phyloP scores from a whole-genome alignment of 306 rosid species.

The Cucumis cinereus region DNA sequence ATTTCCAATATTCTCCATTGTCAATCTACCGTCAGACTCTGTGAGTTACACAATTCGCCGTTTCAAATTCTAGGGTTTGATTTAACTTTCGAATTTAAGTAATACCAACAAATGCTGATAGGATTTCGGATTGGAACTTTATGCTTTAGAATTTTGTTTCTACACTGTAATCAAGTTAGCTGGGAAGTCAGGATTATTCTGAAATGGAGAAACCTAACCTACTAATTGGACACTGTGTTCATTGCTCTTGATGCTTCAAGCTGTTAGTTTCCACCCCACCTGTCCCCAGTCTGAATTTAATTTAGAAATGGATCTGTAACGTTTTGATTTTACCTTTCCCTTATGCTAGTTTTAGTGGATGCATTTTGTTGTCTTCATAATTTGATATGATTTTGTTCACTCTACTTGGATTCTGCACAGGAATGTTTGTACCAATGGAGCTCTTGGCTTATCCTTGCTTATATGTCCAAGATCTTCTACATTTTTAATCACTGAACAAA shows the following conservation, averaged over 20 bases:
- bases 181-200: not conserved
- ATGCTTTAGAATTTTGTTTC: not conserved
- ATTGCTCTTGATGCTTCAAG: not conserved
- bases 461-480: not conserved
- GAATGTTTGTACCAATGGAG: not conserved
- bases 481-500: not conserved
- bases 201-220: not conserved
- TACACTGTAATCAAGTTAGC: not conserved
- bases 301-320: not conserved
- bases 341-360: not conserved
- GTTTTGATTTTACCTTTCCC: not conserved
- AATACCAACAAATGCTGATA: no score
- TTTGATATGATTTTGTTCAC: not conserved
- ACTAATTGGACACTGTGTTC: not conserved
- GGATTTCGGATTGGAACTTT: no score
- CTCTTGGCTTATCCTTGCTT: not conserved
- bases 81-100: no score
- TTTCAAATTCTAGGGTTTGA: not conserved
- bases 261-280: not conserved
- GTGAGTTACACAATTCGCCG: not conserved
- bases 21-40: not conserved
- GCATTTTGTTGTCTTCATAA: not conserved
- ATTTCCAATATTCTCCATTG: not conserved
- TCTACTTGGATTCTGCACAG: not conserved
- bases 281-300: not conserved